Base-by-base conservation (phyloP, 495 filamentous ascomycete species). In the Polyplosphaeria fusca region DNA sequence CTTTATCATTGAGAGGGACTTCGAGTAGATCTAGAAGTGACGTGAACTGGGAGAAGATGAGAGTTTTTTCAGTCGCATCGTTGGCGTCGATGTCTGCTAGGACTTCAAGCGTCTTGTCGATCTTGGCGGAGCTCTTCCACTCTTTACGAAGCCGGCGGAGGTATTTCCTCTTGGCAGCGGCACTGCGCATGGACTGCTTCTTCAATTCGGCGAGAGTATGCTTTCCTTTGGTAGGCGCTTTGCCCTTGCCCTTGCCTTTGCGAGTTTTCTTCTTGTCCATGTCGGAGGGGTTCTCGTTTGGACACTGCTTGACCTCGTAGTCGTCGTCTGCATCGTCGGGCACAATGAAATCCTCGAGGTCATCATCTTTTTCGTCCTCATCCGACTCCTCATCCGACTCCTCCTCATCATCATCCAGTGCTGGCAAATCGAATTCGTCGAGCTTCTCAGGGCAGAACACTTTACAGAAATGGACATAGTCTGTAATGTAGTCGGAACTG, bases 21-120 rank as follows among this genome's bases (percentile, higher is more conserved):
- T 96, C 90, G 5, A 96, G 80, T n/a, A 96, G 77, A 71, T 96
- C 92, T 4, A 97, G 82, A 14, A 96, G 77, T 0, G 88, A 86
- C 4, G 92, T 96, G 73, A 92, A 97, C 67, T 95, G 88, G 50
- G 85, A 89, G 71, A 97, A 97, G 57, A 97, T 80, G 40, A 98
- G 91, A 1, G 88, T 93, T 71, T 96, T 96, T 70, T 93, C 77
- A 20, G 67, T 70, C 9, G 61, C 47, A 40, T 76, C 73, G 11
- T 70, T 70, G 22, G 68, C 60, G 48, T 79, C 70, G 50, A 84
- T 79, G 0, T 63, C 62, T 16, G 75, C 64, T 13, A 95, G 75
- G 27, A 95, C 79, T 53, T 89, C 83, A 19, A 90, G 67, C 12
- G 84, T 82, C 67, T 88, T 86, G 14, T 83, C 81, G 35, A 92